These are phyloP conservation scores for Liquidambar formosana DNA, from an alignment of 164 flowering plant species.

Conservation along the genomic window DNA sequence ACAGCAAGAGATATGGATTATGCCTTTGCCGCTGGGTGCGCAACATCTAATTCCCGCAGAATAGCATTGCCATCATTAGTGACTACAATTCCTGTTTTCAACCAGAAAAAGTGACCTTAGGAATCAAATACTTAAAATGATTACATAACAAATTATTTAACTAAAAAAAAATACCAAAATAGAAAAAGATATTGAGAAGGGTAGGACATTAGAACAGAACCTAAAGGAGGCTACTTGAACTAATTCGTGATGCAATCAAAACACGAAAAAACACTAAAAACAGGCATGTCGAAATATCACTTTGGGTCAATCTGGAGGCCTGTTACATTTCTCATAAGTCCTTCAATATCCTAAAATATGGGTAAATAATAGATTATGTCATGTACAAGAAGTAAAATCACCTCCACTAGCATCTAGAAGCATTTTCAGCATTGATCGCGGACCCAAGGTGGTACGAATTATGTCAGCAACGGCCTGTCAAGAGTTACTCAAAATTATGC, in stretches of 20 bases:
- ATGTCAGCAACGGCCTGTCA: conserved; percentile 93
- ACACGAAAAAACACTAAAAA: background rate
- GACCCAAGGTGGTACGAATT: conserved; percentile 96
- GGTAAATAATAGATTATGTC: background rate
- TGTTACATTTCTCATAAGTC: no score
- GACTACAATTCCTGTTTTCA: conserved; percentile 77
- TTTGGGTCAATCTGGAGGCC: no score
- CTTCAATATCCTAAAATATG: background rate
- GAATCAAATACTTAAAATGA: background rate
- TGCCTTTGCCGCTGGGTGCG: conserved; percentile 98
- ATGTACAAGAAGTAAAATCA: conserved; percentile 12
- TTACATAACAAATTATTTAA: background rate
- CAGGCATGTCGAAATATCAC: no score
- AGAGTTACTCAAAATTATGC: background rate
- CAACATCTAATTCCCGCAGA: conserved; percentile 86
- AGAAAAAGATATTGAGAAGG: background rate
- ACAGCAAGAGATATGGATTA: background rate
- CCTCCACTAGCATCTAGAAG: conserved; percentile 93
- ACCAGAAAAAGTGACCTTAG: background rate
- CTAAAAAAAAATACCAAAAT: background rate
- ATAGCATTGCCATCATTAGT: conserved; percentile 99
- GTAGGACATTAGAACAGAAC: background rate
- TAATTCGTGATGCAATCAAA: background rate
- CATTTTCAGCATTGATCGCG: conserved; percentile 97
- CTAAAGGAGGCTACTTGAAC: background rate